Percentiles rank a stretch among this genome's conserved stretches.
phyloP scores from a whole-genome alignment of 2,329 filamentous ascomycete genomes.

The Penicillium sclerotiorum region DNA sequence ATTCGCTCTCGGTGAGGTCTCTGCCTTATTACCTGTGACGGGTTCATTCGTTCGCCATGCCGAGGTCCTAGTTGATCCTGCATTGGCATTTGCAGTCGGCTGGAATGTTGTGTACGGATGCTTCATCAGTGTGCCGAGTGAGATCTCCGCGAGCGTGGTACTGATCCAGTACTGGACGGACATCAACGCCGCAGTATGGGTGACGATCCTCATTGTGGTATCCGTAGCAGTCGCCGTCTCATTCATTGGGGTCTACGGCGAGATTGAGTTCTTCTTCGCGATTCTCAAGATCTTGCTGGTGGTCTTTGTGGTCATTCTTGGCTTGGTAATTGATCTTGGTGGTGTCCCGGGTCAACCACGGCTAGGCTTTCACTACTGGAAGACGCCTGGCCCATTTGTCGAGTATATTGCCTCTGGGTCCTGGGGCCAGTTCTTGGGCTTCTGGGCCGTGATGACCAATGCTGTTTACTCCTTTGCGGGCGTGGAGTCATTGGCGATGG shows the following conservation, averaged over 20 bases:
- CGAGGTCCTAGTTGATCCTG: slow-evolving; percentile 56
- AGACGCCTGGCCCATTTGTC: slow-evolving; percentile 66
- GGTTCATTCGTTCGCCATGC: slow-evolving; percentile 55
- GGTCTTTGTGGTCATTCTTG: slow-evolving; percentile 47
- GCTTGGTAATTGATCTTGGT: slow-evolving; percentile 63
- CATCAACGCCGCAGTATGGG: slow-evolving; percentile 41
- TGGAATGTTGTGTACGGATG: slow-evolving; percentile 57
- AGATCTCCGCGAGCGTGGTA: slow-evolving; percentile 65
- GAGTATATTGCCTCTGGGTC: slow-evolving; percentile 62
- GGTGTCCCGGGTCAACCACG: slow-evolving; percentile 61
- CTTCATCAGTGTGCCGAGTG: slow-evolving; percentile 57
- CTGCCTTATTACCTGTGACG: slow-evolving; percentile 54
- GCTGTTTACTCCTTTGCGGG: slow-evolving; percentile 42
- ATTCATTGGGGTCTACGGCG: slow-evolving; percentile 52
- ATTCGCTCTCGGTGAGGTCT: slow-evolving; percentile 55
- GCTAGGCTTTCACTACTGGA: slow-evolving; percentile 72
- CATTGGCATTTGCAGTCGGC: slow-evolving; percentile 51
- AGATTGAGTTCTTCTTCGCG: slow-evolving; percentile 57
- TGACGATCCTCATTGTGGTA: slow-evolving; percentile 58
- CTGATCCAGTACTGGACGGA: slow-evolving; percentile 64
- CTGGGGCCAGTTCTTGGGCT: slow-evolving; percentile 66
- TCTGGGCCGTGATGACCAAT: slow-evolving; percentile 53
- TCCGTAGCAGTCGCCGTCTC: slow-evolving; percentile 62
- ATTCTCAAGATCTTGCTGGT: slow-evolving; percentile 55
- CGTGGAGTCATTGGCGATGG: slow-evolving; percentile 56